Percentiles rank a stretch among this genome's conserved stretches.
Evolutionary conservation across 331 rosid species (phyloP).

Genomic region (Quercus phellos): DNA sequence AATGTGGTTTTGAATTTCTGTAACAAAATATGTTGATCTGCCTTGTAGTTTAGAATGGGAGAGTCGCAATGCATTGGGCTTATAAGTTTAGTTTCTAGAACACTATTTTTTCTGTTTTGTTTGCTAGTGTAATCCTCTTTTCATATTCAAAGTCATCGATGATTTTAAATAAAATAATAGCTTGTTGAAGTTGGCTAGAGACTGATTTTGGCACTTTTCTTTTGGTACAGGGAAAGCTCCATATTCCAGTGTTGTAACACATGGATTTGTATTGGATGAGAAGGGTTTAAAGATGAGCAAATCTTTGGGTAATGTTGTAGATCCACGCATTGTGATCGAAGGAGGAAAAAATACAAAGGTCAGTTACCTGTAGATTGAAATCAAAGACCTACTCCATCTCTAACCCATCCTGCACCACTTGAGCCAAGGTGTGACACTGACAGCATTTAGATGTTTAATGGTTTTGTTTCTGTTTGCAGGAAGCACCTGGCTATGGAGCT

Average conservation of each 20-base stretch:
- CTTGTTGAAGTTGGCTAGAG: slow-evolving; percentile 4
- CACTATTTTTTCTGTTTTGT: background rate
- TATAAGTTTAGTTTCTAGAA: background rate
- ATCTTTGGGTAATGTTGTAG: slow-evolving; percentile 94
- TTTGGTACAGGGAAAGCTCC: slow-evolving; percentile 85
- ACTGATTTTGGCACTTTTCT: slow-evolving; percentile 22
- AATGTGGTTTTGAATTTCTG: background rate
- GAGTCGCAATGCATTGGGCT: background rate
- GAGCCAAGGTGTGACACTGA: slow-evolving; percentile 17
- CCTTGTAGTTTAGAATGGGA: background rate
- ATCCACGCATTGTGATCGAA: slow-evolving; percentile 80
- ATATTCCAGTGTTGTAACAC: slow-evolving; percentile 81
- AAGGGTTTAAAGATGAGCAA: slow-evolving; percentile 97
- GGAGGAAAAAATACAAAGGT: slow-evolving; percentile 97
- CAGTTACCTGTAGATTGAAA: slow-evolving; percentile 15
- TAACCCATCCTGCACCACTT: slow-evolving; percentile 16
- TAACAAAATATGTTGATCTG: background rate
- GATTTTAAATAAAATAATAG: background rate
- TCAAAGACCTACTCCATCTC: slow-evolving; percentile 3
- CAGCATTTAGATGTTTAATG: background rate
- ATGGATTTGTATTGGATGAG: slow-evolving; percentile 97
- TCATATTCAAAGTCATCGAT: slow-evolving; percentile 1
- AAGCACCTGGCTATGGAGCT: slow-evolving; percentile 94
- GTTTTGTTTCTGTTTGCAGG: slow-evolving; percentile 46
- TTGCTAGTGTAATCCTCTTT: slow-evolving; percentile 1